Evolutionary conservation across 345 rosid species (phyloP).

Genomic region (Lepidium sativum): DNA sequence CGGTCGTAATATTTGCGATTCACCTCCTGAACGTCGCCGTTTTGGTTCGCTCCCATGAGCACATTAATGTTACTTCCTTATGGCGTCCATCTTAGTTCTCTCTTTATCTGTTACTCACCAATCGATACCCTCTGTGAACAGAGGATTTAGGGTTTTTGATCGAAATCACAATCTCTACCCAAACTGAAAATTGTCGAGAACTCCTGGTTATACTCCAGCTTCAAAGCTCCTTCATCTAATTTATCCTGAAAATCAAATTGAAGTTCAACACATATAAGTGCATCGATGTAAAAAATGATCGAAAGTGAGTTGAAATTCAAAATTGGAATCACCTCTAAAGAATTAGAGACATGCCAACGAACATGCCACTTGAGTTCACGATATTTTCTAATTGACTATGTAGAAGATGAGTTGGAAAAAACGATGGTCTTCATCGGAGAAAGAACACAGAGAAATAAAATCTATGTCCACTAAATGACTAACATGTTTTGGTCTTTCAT

Average conservation of each 20-base stretch:
- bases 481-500: too few species aligned
- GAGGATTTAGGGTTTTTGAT: not conserved
- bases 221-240: slow-evolving; percentile 18
- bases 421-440: slow-evolving; percentile 1
- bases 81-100: slow-evolving; percentile 60
- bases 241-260: slow-evolving; percentile 23
- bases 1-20: slow-evolving; percentile 95
- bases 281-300: not conserved
- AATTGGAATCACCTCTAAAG: slow-evolving; percentile 13
- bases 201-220: slow-evolving; percentile 41
- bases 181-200: too few species aligned
- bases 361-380: not conserved
- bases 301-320: not conserved
- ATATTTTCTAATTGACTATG: not conserved
- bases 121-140: slow-evolving; percentile 13
- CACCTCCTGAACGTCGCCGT: slow-evolving; percentile 90
- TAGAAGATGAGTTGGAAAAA: slow-evolving; percentile 5
- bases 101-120: not conserved
- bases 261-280: not conserved
- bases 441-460: slow-evolving; percentile 6
- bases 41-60: slow-evolving; percentile 92
- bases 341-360: slow-evolving; percentile 15
- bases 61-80: slow-evolving; percentile 98
- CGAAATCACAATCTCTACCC: not conserved
- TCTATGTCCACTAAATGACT: too few species aligned